A percentile compares a stretch with the other conserved stretches of the same genome.
Conservation (phyloP, 306 rosid genomes). For the Abrus precatorius region DNA sequence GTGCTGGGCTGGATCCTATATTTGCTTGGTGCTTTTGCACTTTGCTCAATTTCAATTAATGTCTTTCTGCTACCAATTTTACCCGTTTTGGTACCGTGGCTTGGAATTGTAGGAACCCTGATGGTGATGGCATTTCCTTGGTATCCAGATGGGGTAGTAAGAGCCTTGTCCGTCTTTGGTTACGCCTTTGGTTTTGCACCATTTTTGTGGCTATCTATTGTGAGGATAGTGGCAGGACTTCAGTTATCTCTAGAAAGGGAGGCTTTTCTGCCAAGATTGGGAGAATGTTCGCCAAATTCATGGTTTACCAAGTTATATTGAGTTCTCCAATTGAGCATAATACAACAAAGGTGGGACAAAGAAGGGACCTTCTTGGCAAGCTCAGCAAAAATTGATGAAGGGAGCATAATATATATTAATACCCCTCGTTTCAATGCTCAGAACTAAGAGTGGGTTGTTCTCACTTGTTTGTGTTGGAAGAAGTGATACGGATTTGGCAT, state of each 20-base stretch:
- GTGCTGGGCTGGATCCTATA: slow-evolving; percentile 74
- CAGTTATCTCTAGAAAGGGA: slow-evolving; percentile 73
- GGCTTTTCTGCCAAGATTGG: slow-evolving; percentile 64
- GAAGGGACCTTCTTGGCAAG: background rate
- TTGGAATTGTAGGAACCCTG: slow-evolving; percentile 67
- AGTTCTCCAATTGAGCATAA: slow-evolving; percentile 7
- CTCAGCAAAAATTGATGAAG: background rate
- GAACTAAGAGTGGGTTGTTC: background rate
- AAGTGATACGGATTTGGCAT: slow-evolving; percentile 25
- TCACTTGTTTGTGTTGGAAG: slow-evolving; percentile 12
- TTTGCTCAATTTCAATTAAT: slow-evolving; percentile 61
- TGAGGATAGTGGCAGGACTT: slow-evolving; percentile 60
- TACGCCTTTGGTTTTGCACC: slow-evolving; percentile 78
- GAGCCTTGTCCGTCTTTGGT: slow-evolving; percentile 68
- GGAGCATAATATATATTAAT: background rate
- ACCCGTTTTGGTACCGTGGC: slow-evolving; percentile 62
- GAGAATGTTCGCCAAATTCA: slow-evolving; percentile 54
- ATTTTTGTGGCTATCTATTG: slow-evolving; percentile 57
- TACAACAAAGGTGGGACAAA: background rate
- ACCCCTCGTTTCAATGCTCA: background rate
- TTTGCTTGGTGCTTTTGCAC: slow-evolving; percentile 65
- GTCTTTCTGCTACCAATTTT: slow-evolving; percentile 66
- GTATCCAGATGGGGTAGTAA: slow-evolving; percentile 70
- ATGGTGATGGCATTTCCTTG: slow-evolving; percentile 81
- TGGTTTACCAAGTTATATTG: slow-evolving; percentile 60